A percentile compares a stretch with the other conserved stretches of the same genome.
Evolutionary conservation across 495 filamentous ascomycete genomes (phyloP).

Genomic region (Talaromyces borbonicus): DNA sequence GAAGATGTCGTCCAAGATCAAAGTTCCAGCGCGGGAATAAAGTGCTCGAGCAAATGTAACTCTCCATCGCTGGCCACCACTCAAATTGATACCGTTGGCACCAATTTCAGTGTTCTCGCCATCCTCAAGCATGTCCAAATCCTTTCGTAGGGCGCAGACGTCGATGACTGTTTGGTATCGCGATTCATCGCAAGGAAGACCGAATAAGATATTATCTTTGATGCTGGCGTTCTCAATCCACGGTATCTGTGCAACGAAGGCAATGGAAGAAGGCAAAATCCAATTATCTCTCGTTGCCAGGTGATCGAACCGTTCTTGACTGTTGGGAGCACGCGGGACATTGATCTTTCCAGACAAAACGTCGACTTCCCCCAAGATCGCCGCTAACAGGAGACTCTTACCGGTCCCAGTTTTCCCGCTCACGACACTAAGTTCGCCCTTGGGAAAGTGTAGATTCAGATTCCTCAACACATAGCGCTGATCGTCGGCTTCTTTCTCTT

Average conservation of each 20-base stretch:
- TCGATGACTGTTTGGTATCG: conserved; percentile 55
- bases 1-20: conserved; percentile 75
- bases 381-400: conserved; percentile 50
- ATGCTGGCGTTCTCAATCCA: conserved; percentile 77
- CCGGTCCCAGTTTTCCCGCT: conserved; percentile 44
- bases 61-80: conserved; percentile 70
- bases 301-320: conserved; percentile 34
- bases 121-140: conserved; percentile 59
- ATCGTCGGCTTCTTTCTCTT: conserved; percentile 33
- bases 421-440: conserved; percentile 52
- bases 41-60: conserved; percentile 68
- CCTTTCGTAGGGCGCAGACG: conserved; percentile 59
- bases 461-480: conserved; percentile 54
- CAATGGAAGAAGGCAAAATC: conserved; percentile 57
- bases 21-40: conserved; percentile 66
- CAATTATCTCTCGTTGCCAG: conserved; percentile 56
- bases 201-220: conserved; percentile 62
- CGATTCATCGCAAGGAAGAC: conserved; percentile 53
- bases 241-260: conserved; percentile 69
- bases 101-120: conserved; percentile 69
- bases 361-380: conserved; percentile 50
- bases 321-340: conserved; percentile 27
- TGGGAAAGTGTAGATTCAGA: conserved; percentile 54
- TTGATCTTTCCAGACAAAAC: conserved; percentile 33
- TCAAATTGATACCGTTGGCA: conserved; percentile 71